A percentile compares a stretch with the other conserved stretches of the same genome.
phyloP scores from a whole-genome alignment of 495 filamentous ascomycete genomes.

The Jackrogersella multiformis region DNA sequence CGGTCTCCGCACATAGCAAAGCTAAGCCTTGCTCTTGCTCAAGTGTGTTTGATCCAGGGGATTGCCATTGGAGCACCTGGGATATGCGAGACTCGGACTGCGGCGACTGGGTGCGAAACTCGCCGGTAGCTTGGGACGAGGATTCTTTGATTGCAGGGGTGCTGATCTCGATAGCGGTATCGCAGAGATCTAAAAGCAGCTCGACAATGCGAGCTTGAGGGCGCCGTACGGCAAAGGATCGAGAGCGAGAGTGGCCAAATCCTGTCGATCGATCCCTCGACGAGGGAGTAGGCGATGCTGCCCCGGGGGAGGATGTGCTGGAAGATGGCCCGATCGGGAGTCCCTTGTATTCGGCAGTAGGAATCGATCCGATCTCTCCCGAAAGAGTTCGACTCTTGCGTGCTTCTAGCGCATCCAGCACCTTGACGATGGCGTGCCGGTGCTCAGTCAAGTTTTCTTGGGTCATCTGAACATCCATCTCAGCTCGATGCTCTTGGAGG shows the following conservation, averaged over 20 bases:
- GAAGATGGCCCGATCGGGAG: slow-evolving; percentile 82
- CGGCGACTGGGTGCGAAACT: slow-evolving; percentile 90
- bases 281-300: slow-evolving; percentile 72
- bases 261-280: slow-evolving; percentile 84
- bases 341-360: slow-evolving; percentile 89
- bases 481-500: slow-evolving; percentile 92
- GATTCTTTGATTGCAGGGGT: slow-evolving; percentile 89
- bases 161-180: slow-evolving; percentile 94
- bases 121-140: slow-evolving; percentile 68
- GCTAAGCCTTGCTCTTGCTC: slow-evolving; percentile 94
- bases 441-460: slow-evolving; percentile 95
- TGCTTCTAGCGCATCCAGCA: slow-evolving; percentile 89
- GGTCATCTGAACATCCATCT: slow-evolving; percentile 95
- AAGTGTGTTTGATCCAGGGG: slow-evolving; percentile 86
- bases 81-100: slow-evolving; percentile 92
- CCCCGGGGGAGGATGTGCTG: slow-evolving; percentile 65
- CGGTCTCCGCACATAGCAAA: slow-evolving; percentile 87
- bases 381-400: slow-evolving; percentile 73
- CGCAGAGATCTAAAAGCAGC: slow-evolving; percentile 91
- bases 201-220: slow-evolving; percentile 93
- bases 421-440: slow-evolving; percentile 92
- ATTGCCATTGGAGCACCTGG: slow-evolving; percentile 95
- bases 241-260: slow-evolving; percentile 75
- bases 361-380: slow-evolving; percentile 63
- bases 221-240: slow-evolving; percentile 85